phyloP scores from a whole-genome alignment of 148 eudicot species.

The Rhododendron griersonianum region DNA sequence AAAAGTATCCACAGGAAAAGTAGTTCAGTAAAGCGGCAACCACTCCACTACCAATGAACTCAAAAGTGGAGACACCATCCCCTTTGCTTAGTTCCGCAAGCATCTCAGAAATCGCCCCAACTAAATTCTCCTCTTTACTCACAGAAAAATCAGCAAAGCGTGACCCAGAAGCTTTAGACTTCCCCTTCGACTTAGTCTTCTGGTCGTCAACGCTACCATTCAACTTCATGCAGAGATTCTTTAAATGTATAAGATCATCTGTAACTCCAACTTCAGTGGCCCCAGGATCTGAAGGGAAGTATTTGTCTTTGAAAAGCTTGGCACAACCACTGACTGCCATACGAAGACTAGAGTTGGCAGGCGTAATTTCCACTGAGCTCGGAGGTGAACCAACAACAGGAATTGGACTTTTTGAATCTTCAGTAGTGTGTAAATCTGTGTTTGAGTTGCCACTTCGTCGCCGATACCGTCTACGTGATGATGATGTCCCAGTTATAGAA shows the following conservation, averaged over 20 bases:
- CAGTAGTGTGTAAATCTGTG: constrained; percentile 51
- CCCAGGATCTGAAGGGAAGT: constrained; percentile 72
- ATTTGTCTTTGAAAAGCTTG: constrained; percentile 77
- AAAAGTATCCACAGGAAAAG: constrained; percentile 79
- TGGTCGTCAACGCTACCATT: constrained; percentile 69
- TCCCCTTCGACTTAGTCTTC: constrained; percentile 70
- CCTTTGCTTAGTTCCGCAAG: constrained; percentile 80
- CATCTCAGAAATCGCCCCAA: constrained; percentile 68
- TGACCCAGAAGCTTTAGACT: constrained; percentile 51
- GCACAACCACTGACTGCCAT: constrained; percentile 68
- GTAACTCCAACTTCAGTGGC: constrained; percentile 63
- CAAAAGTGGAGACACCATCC: constrained; percentile 95
- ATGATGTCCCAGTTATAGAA: constrained; percentile 59
- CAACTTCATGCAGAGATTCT: constrained; percentile 76
- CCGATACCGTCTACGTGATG: constrained; percentile 79
- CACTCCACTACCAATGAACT: constrained; percentile 95
- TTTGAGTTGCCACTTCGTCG: constrained; percentile 59
- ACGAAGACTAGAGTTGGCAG: constrained; percentile 60
- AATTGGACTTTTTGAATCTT: constrained; percentile 52
- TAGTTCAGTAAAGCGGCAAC: constrained; percentile 75
- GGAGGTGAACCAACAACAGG: constrained; percentile 70
- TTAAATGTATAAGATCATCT: constrained; percentile 80
- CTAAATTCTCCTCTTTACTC: constrained; percentile 73
- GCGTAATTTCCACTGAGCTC: constrained; percentile 46
- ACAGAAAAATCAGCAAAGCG: constrained; percentile 47